Percentiles rank a stretch among this genome's conserved stretches.
Conservation (phyloP, 2,329 filamentous ascomycete species). For the Macroventuria anomochaeta region DNA sequence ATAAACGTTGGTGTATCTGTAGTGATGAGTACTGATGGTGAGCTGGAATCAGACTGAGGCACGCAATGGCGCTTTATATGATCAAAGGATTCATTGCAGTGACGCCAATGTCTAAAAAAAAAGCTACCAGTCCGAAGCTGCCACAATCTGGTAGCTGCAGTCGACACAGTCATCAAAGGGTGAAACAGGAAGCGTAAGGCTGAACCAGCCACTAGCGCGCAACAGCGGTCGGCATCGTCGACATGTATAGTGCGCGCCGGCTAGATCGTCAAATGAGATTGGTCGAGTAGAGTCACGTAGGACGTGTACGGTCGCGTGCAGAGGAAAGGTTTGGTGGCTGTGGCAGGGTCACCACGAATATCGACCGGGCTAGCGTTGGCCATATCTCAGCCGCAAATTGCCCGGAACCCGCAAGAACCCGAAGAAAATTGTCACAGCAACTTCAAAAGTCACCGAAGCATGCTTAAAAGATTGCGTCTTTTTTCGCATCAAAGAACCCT, state of each 20-base stretch:
- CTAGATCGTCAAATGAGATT: background rate
- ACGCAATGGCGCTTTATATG: constrained; percentile 37
- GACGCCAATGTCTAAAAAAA: constrained; percentile 24
- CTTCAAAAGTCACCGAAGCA: background rate
- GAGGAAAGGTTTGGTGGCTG: constrained; percentile 11
- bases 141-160: background rate
- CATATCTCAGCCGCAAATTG: constrained; percentile 1
- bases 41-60: constrained; percentile 28
- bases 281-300: constrained; percentile 3
- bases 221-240: constrained; percentile 18
- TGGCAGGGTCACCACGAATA: constrained; percentile 15
- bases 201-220: constrained; percentile 8
- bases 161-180: constrained; percentile 31
- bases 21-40: constrained; percentile 20
- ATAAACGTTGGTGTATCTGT: constrained; percentile 11
- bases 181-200: constrained; percentile 24
- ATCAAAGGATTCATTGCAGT: constrained; percentile 16
- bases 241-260: constrained; percentile 8
- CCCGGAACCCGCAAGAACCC: background rate
- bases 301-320: constrained; percentile 14
- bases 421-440: background rate
- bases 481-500: background rate
- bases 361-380: constrained; percentile 6
- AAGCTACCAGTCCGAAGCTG: constrained; percentile 6
- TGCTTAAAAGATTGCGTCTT: background rate